A percentile compares a stretch with the other conserved stretches of the same genome.
phyloP scores from a whole-genome alignment of 2,329 filamentous ascomycete genomes.

The Parastagonospora nodorum region DNA sequence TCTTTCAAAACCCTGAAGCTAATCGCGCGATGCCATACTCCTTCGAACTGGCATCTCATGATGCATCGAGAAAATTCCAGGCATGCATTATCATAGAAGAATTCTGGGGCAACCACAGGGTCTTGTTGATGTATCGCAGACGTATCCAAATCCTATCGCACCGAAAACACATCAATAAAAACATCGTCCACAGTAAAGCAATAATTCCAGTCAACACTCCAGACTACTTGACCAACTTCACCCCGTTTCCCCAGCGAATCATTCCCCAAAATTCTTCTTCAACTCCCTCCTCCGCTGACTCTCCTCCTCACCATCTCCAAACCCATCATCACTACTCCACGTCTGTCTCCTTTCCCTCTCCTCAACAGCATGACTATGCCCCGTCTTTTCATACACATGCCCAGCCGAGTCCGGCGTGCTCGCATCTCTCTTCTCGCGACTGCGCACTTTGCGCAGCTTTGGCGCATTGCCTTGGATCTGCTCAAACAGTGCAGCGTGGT shows the following conservation, averaged over 20 bases:
- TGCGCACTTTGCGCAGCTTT: not conserved
- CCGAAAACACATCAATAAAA: too few relatives aligned
- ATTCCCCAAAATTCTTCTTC: not conserved
- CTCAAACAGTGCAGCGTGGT: not conserved
- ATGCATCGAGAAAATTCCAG: too few relatives aligned
- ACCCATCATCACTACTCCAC: not conserved
- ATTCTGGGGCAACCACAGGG: too few relatives aligned
- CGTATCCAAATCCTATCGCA: too few relatives aligned
- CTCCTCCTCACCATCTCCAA: not conserved
- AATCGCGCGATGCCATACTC: too few relatives aligned
- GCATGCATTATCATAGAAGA: too few relatives aligned
- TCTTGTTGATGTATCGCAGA: too few relatives aligned
- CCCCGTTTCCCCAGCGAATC: not conserved
- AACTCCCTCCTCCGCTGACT: not conserved
- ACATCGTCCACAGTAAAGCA: too few relatives aligned
- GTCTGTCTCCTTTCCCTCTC: constrained; percentile 1
- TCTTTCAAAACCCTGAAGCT: too few relatives aligned
- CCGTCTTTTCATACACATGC: constrained; percentile 4
- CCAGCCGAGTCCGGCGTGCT: not conserved
- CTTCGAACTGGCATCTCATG: too few relatives aligned
- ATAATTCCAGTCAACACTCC: too few relatives aligned
- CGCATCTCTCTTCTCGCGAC: not conserved
- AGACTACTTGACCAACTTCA: too few relatives aligned
- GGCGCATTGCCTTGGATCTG: not conserved
- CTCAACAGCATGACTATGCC: constrained; percentile 5